Evolutionary conservation across 169 alveolate genomes (phyloP).

Genomic region (Theileria parva): DNA sequence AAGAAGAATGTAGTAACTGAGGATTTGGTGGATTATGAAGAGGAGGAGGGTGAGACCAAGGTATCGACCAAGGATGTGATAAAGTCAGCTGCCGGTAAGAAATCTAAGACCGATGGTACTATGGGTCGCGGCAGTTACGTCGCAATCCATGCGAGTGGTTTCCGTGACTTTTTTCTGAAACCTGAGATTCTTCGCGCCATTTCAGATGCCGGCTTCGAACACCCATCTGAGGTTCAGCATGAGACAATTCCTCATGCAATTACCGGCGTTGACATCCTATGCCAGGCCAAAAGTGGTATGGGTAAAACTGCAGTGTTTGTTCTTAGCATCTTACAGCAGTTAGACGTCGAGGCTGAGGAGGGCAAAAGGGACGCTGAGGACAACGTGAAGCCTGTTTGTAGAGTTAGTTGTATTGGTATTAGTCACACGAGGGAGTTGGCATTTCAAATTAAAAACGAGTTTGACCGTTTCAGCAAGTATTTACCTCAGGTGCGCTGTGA

Average conservation of each 20-base stretch:
- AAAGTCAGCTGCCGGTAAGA: slow-evolving; percentile 62
- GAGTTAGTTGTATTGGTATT: slow-evolving; percentile 90
- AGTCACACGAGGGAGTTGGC: slow-evolving; percentile 99
- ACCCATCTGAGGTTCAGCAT: slow-evolving; percentile 98
- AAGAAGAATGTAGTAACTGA: slow-evolving; percentile 70
- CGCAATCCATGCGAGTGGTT: slow-evolving; percentile 89
- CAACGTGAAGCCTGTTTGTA: slow-evolving; percentile 37
- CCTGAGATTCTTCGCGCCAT: slow-evolving; percentile 96
- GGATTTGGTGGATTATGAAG: slow-evolving; percentile 81
- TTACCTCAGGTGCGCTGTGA: slow-evolving; percentile 91
- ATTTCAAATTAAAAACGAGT: slow-evolving; percentile 98
- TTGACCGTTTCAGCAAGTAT: slow-evolving; percentile 95
- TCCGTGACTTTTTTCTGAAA: slow-evolving; percentile 95
- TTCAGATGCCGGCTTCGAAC: slow-evolving; percentile 98
- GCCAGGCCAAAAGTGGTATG: slow-evolving; percentile 99
- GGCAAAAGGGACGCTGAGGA: slow-evolving; percentile 57
- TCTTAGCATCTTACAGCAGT: slow-evolving; percentile 93
- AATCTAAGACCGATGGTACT: slow-evolving; percentile 69
- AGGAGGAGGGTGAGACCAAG: slow-evolving; percentile 69
- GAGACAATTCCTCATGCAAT: slow-evolving; percentile 98
- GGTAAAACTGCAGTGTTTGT: slow-evolving; percentile 99
- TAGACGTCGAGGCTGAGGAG: slow-evolving; percentile 84
- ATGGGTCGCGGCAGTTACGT: slow-evolving; percentile 87
- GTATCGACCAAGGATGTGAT: slow-evolving; percentile 64
- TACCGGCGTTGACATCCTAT: slow-evolving; percentile 95